A percentile compares a stretch with the other conserved stretches of the same genome.
Evolutionary conservation across 257 asterid genomes (phyloP).

Genomic region (Osmanthus fragrans): DNA sequence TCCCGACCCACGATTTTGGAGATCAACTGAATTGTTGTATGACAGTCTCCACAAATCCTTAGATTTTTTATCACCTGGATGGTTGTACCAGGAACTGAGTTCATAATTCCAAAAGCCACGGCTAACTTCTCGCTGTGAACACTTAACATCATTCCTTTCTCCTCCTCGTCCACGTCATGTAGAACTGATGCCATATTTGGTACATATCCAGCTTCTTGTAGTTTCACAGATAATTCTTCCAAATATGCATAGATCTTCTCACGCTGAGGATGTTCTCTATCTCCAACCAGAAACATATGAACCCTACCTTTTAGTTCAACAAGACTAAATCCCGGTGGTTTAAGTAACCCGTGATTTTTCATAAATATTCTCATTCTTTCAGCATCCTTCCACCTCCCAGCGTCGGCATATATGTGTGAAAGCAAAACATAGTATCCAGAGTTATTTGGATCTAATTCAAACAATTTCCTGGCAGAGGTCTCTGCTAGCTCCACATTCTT

Average conservation of each 20-base stretch:
- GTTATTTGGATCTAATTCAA: conserved; percentile 72
- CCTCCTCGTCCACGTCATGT: conserved; percentile 90
- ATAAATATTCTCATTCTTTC: conserved; percentile 65
- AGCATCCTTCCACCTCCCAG: conserved; percentile 91
- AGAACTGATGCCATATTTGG: conserved; percentile 66
- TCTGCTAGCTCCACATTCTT: conserved; percentile 86
- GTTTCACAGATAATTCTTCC: conserved; percentile 58
- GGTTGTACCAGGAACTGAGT: conserved; percentile 62
- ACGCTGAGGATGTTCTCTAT: conserved; percentile 67
- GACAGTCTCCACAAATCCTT: conserved; percentile 83
- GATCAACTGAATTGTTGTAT: conserved; percentile 63
- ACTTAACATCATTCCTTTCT: conserved; percentile 57
- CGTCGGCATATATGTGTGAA: conserved; percentile 82
- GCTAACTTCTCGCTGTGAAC: conserved; percentile 93
- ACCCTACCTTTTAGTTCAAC: conserved; percentile 70
- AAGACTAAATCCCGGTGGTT: conserved; percentile 86
- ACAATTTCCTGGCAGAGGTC: conserved; percentile 66
- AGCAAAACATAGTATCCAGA: conserved; percentile 82
- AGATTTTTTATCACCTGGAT: conserved; percentile 81
- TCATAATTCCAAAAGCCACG: conserved; percentile 83
- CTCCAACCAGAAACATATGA: conserved; percentile 73
- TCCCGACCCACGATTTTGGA: conserved; percentile 64
- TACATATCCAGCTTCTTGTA: conserved; percentile 68
- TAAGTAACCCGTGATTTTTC: conserved; percentile 63
- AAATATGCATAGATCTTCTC: conserved; percentile 59